A percentile compares a stretch with the other conserved stretches of the same genome.
These are phyloP conservation scores for Pestalotiopsis sp. DNA, from an alignment of 2,329 filamentous ascomycete species.

Conservation along the genomic window DNA sequence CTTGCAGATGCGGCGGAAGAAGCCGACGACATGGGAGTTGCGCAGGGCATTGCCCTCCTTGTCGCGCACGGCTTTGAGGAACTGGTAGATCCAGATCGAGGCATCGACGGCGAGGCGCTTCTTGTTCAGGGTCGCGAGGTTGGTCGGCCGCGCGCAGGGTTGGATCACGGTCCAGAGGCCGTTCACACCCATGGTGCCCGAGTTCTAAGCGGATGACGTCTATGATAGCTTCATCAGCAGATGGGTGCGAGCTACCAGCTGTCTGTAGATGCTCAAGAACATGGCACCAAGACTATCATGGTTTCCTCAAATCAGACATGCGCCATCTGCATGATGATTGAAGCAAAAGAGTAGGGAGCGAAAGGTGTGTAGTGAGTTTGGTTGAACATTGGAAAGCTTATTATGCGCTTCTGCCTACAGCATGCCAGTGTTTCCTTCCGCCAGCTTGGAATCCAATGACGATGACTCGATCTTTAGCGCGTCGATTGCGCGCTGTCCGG, in stretches of 20 bases:
- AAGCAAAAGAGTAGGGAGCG: background rate
- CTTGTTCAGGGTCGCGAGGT: conserved; percentile 92
- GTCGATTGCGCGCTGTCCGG: conserved; percentile 5
- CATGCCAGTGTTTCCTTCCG: background rate
- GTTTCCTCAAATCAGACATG: background rate
- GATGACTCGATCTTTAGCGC: conserved; percentile 10
- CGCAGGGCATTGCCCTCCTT: conserved; percentile 96
- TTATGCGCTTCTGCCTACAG: background rate
- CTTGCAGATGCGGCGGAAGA: conserved; percentile 98
- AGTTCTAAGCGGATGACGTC: conserved; percentile 6
- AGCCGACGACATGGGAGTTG: conserved; percentile 94
- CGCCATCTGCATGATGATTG: background rate
- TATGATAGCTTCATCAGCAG: background rate
- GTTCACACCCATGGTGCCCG: conserved; percentile 83
- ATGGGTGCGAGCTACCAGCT: background rate
- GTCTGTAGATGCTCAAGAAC: conserved; percentile 13
- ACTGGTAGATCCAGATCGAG: conserved; percentile 99
- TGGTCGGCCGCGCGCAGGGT: conserved; percentile 92
- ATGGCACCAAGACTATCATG: background rate
- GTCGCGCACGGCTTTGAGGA: conserved; percentile 96
- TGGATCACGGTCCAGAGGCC: conserved; percentile 96
- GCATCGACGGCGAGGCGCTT: conserved; percentile 97
- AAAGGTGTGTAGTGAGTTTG: background rate
- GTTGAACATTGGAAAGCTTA: background rate
- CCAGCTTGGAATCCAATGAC: conserved; percentile 5